A percentile compares a stretch with the other conserved stretches of the same genome.
phyloP scores from a whole-genome alignment of 164 flowering plant species.

The Taxillus chinensis region DNA sequence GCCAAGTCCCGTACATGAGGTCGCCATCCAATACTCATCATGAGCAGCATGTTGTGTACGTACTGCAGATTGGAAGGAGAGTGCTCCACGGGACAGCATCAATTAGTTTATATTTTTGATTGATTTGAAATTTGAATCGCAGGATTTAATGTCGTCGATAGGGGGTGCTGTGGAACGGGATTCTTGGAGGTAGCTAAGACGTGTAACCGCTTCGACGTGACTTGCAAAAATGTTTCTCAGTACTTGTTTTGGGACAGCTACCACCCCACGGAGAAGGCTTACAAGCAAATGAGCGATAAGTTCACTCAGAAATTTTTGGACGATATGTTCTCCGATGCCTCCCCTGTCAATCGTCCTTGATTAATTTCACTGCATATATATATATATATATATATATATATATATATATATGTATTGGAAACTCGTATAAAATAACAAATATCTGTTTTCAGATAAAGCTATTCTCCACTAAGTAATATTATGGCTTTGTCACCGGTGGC shows the following conservation, averaged over 20 bases:
- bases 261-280: conserved; percentile 27
- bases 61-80: no score
- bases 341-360: background rate
- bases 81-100: no score
- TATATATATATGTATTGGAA: no score
- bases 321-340: conserved; percentile 1
- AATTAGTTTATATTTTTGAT: background rate
- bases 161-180: conserved; percentile 44
- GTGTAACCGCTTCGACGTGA: conserved; percentile 13
- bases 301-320: conserved; percentile 2
- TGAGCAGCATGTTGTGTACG: no score
- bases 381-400: no score
- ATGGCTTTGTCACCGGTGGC: no score
- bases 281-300: conserved; percentile 14
- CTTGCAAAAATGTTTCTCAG: conserved; percentile 10
- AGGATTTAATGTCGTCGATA: conserved; percentile 28
- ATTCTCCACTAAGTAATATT: no score
- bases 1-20: no score
- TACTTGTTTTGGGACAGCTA: conserved; percentile 32
- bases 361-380: background rate
- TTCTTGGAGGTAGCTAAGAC: conserved; percentile 21
- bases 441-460: no score
- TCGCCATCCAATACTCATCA: no score
- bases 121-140: background rate
- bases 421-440: no score